Evolutionary conservation across 2,329 filamentous ascomycete species (phyloP), one percentile per base, ranked within the genome.

Genomic region (Thelonectria discophora): DNA sequence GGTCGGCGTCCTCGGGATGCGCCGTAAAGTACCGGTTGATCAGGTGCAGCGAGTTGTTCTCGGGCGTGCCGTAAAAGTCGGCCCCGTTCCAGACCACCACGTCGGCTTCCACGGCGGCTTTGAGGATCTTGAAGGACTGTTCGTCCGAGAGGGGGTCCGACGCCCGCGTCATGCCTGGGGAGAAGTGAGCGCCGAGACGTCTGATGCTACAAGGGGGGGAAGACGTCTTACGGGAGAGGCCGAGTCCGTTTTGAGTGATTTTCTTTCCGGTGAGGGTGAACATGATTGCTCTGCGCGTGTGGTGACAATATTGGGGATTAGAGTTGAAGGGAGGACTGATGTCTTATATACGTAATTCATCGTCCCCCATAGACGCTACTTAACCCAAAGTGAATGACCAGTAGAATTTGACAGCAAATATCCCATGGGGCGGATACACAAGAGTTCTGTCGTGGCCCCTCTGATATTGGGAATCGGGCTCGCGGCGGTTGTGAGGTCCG

Each of bases 1-100:
- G 84, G 20, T 79, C 74, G 2, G 84, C 83, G 62, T 87, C 82
- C 60, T 85, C 81, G 1, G 85, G 85, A 69, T 87, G 80, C 43
- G 79, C 76, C 18, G 77, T 77, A 69, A 88, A 86, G 73, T 87
- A 88, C 34, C 80, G 75, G 51, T 82, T 78, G 45, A 87, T 70
- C 15, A 88, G 75, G 47, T 82, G 79, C 34, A 86, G 74, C 0
- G 82, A 84, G 70, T 86, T 84, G 58, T 77, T 76, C 2, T 80
- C 73, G 0, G 80, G 78, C 2, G 75, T 72, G 24, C 85, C 85
- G 69, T 87, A 87, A 61, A 61, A 58, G 15, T 58, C 37, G 17
- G 48, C 63, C 1, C 60, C 63, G 17, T 55, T 64, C 63, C 65
- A 66, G 11, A 67, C 32, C 24, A 62, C 68, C 45, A 53, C 62